Evolutionary conservation across 148 eudicot genomes (phyloP), one percentile per base, ranked within the genome.

Genomic region (Talinum fruticosum): DNA sequence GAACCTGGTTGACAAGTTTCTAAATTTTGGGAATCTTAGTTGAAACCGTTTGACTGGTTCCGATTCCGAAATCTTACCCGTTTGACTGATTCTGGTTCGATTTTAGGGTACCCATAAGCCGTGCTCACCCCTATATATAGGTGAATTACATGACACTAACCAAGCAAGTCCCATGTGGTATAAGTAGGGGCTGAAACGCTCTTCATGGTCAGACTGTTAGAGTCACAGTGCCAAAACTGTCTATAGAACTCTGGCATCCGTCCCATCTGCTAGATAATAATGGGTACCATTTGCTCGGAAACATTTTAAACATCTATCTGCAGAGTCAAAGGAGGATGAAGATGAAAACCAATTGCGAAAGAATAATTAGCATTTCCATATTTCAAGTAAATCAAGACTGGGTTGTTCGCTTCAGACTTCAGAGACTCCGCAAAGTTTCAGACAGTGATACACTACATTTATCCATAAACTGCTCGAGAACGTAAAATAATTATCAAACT

Each of bases 291-390:
- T 84, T 95, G 96, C 87, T 87, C 89, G 6, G 97, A 89, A 78
- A 95, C 91, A 83, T 90, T 89, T 83, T 87, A 87, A 76, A 92
- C 87, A 80, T 86, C 97, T 97, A 95, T 95, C 97, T 95, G 86
- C 68, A 30, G 68, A 84, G 36, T 78, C 19, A 51, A n/a, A 14
- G 32, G 19, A 70, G 28, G 15, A 65, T n/a, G 34, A 16, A 19
- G 1, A 51, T 10, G 57, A 18, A 51, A 1, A 41, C 12, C 14
- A 41, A 41, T 12, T 41, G 8, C 47, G 12, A 14, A 41, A 41
- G 14, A 41, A 41, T 1, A 41, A 2, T 41, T 14, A 26, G 15
- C 10, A 71, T 30, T 59, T 14, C n/a, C 8, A 35, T 4, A 59
- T 78, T 78, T 73, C 29, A 35, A 57, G 21, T 26, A 47, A 18